phyloP scores from a whole-genome alignment of 1,284 basidiomycete genomes.

The Cryptococcus neoformans region DNA sequence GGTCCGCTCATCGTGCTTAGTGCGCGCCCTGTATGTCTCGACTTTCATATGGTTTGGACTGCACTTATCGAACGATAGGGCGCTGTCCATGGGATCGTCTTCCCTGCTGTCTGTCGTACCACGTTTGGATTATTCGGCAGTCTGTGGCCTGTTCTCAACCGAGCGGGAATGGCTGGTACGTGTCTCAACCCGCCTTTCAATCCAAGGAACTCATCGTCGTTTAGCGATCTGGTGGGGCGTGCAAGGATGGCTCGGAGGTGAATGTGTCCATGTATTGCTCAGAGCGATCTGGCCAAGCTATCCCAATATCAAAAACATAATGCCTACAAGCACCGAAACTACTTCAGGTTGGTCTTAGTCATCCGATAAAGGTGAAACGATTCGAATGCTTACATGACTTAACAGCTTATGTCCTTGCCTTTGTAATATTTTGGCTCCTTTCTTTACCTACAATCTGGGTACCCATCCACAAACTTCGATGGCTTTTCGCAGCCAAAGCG shows the following conservation, averaged over 20 bases:
- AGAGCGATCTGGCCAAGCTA: constrained; percentile 68
- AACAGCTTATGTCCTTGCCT: constrained; percentile 56
- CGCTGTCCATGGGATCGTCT: constrained; percentile 73
- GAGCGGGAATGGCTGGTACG: constrained; percentile 54
- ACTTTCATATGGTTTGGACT: background rate
- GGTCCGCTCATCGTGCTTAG: constrained; percentile 74
- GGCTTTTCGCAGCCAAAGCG: constrained; percentile 77
- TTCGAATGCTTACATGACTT: background rate
- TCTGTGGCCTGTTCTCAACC: constrained; percentile 77
- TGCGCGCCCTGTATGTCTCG: constrained; percentile 63
- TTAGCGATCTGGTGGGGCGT: background rate
- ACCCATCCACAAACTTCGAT: constrained; percentile 73
- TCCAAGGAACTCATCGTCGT: too few species aligned
- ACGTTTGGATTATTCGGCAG: constrained; percentile 69
- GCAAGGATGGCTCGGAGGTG: constrained; percentile 67
- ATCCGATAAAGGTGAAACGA: background rate
- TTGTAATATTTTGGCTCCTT: constrained; percentile 83
- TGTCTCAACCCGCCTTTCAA: constrained; percentile 49
- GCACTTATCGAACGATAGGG: constrained; percentile 8
- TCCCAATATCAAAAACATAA: constrained; percentile 63
- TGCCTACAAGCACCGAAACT: constrained; percentile 60
- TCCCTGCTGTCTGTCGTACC: constrained; percentile 69
- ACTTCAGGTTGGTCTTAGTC: constrained; percentile 51
- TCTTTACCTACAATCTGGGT: constrained; percentile 76
- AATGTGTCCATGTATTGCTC: constrained; percentile 63